Evolutionary conservation across 2,329 filamentous ascomycete genomes (phyloP).

Genomic region (Dactylonectria macrodidyma): DNA sequence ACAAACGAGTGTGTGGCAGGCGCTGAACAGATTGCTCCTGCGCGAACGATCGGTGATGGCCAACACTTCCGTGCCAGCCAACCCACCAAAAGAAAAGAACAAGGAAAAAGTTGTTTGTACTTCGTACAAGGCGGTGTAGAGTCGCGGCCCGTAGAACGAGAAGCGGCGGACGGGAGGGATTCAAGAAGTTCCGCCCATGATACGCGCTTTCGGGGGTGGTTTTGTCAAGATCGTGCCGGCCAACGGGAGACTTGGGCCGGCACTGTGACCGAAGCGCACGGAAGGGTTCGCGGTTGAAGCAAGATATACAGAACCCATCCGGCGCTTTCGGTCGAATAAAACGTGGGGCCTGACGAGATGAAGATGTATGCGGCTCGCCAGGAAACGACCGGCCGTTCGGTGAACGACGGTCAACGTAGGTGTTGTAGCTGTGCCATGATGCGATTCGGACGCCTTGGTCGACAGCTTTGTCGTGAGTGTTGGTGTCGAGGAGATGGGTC

Average conservation of each 20-base stretch:
- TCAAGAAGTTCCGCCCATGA: not conserved
- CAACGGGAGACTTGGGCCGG: conserved; percentile 38
- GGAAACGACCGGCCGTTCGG: conserved; percentile 24
- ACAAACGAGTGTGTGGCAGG: not conserved
- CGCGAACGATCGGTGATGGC: not conserved
- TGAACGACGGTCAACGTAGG: conserved; percentile 31
- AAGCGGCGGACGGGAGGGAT: not conserved
- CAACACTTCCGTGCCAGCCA: not conserved
- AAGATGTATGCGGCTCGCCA: conserved; percentile 12
- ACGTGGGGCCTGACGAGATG: conserved; percentile 32
- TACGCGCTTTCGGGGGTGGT: not conserved
- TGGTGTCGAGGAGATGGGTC: not conserved
- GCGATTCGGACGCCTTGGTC: not conserved
- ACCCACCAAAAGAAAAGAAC: not conserved
- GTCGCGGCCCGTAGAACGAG: not conserved
- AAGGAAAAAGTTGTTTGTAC: not conserved
- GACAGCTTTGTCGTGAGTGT: not conserved
- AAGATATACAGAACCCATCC: not conserved
- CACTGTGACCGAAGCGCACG: conserved; percentile 10
- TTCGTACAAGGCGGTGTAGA: not conserved
- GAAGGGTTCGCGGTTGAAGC: not conserved
- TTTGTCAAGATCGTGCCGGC: conserved; percentile 22
- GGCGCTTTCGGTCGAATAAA: conserved; percentile 9
- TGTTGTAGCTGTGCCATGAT: conserved; percentile 3
- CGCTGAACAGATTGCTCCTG: not conserved